Evolutionary conservation across 345 rosid species (phyloP).

Genomic region (Linum usitatissimum): DNA sequence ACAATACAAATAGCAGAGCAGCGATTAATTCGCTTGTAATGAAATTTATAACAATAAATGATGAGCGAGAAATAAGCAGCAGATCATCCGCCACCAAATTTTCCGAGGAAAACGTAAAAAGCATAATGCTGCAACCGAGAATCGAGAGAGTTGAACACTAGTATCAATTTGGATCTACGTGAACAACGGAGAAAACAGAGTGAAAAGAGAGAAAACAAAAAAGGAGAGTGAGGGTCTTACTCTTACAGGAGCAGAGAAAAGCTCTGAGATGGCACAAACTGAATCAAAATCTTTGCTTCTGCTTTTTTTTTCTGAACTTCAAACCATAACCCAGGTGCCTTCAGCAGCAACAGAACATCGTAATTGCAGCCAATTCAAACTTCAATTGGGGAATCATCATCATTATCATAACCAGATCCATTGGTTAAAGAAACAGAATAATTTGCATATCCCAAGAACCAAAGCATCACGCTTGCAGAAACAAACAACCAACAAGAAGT

Average conservation of each 20-base stretch:
- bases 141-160: no score
- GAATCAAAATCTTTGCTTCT: background rate
- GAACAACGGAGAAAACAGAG: background rate
- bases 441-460: background rate
- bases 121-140: no score
- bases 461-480: background rate
- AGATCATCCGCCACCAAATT: no score
- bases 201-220: background rate
- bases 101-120: no score
- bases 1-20: background rate
- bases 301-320: no score
- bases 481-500: background rate
- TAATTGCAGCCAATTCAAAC: background rate
- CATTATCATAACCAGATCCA: background rate
- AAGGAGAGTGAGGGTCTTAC: background rate
- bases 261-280: background rate
- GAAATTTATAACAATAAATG: no score
- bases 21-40: background rate
- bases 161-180: no score
- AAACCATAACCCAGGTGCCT: background rate
- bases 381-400: background rate
- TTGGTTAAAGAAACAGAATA: background rate
- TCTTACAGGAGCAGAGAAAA: background rate
- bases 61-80: no score
- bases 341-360: background rate